phyloP scores from a whole-genome alignment of 1,139 yeast genomes.

The Suhomyces bolitotheri region DNA sequence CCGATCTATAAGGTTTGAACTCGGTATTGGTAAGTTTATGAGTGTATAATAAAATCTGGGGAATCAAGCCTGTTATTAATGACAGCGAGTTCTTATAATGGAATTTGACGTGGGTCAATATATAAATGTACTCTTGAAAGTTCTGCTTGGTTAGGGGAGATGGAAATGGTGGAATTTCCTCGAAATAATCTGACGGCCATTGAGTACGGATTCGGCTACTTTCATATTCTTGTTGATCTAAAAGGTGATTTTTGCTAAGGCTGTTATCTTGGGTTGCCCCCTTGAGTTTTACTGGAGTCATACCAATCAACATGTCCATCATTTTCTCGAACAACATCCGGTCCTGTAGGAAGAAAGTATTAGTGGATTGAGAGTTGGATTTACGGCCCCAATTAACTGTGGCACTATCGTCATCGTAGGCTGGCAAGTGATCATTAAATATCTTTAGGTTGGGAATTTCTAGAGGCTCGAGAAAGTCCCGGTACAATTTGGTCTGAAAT shows the following conservation, averaged over 20 bases:
- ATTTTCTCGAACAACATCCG: slow-evolving; percentile 32
- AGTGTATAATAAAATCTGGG: slow-evolving; percentile 41
- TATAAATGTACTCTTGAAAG: slow-evolving; percentile 41
- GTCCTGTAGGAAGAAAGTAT: slow-evolving; percentile 31
- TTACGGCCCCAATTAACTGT: slow-evolving; percentile 29
- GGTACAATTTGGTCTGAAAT: slow-evolving; percentile 28
- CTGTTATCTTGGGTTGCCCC: slow-evolving; percentile 8
- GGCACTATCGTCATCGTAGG: slow-evolving; percentile 28
- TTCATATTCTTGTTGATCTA: slow-evolving; percentile 9
- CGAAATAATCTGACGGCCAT: slow-evolving; percentile 18
- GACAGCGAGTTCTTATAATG: slow-evolving; percentile 41
- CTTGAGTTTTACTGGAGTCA: slow-evolving; percentile 38
- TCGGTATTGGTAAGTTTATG: slow-evolving; percentile 36
- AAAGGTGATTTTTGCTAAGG: slow-evolving; percentile 7
- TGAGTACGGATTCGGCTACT: slow-evolving; percentile 6
- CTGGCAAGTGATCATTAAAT: slow-evolving; percentile 23
- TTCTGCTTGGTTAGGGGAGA: slow-evolving; percentile 26
- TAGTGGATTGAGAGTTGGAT: slow-evolving; percentile 16
- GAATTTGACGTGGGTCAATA: slow-evolving; percentile 36
- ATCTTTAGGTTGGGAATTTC: slow-evolving; percentile 38
- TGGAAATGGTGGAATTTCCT: slow-evolving; percentile 40
- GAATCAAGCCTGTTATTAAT: slow-evolving; percentile 37
- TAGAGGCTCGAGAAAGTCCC: slow-evolving; percentile 40
- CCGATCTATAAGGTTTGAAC: slow-evolving; percentile 34
- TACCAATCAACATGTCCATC: slow-evolving; percentile 32